Conservation (phyloP, 192 early-diverging fungal species). For the Linnemannia elongata region DNA sequence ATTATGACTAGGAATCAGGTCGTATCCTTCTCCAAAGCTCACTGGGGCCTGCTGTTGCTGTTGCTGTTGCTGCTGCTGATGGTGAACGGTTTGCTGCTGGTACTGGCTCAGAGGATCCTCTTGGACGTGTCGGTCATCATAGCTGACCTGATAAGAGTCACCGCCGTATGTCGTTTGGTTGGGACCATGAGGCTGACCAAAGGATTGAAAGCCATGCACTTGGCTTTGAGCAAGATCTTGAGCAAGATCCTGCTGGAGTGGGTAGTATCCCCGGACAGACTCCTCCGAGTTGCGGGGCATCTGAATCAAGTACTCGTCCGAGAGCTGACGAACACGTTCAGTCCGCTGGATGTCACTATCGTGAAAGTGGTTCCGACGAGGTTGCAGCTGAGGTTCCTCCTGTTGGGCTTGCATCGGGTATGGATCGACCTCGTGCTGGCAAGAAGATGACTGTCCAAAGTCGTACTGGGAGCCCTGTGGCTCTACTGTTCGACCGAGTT, state of each 20-base stretch:
- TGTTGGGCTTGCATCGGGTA: slow-evolving; percentile 39
- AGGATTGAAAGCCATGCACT: slow-evolving; percentile 11
- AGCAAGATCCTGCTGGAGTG: slow-evolving; percentile 22
- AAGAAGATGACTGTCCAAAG: not conserved
- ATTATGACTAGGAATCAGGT: slow-evolving; percentile 19
- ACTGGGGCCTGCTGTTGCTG: slow-evolving; percentile 4
- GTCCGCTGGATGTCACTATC: slow-evolving; percentile 24
- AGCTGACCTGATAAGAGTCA: not conserved
- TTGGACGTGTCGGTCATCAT: not conserved
- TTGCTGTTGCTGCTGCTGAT: slow-evolving; percentile 9
- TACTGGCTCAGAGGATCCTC: slow-evolving; percentile 7
- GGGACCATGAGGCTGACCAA: not conserved
- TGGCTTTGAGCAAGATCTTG: slow-evolving; percentile 7
- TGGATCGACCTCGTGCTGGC: slow-evolving; percentile 4
- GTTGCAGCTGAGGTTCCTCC: slow-evolving; percentile 43
- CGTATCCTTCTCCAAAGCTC: slow-evolving; percentile 55
- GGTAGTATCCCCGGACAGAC: slow-evolving; percentile 20
- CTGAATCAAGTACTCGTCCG: slow-evolving; percentile 49
- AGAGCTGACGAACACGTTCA: slow-evolving; percentile 40
- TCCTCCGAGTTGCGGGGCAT: slow-evolving; percentile 52
- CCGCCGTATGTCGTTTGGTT: not conserved
- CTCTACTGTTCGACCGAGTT: not conserved
- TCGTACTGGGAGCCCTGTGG: slow-evolving; percentile 5
- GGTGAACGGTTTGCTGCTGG: slow-evolving; percentile 9
- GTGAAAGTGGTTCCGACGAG: slow-evolving; percentile 41